Percentiles rank a stretch among this genome's conserved stretches.
Conservation (phyloP, 2,329 filamentous ascomycete genomes). For the Parastagonospora nodorum region DNA sequence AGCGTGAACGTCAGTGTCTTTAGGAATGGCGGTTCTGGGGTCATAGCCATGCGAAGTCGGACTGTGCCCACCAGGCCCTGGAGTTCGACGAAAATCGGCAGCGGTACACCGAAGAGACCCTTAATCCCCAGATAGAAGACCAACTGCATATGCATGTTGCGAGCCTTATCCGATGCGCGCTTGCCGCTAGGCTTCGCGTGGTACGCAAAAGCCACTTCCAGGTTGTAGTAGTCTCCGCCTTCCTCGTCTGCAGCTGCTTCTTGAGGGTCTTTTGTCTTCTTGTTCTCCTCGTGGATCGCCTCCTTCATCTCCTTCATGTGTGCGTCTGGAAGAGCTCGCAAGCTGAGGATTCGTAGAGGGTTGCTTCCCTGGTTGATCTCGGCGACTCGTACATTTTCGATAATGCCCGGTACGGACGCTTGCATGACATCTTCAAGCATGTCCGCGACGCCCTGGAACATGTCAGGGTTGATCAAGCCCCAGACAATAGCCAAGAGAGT, state of each 20-base stretch:
- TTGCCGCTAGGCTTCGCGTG: conserved; percentile 77
- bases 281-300: conserved; percentile 77
- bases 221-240: conserved; percentile 89
- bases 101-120: conserved; percentile 84
- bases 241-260: conserved; percentile 88
- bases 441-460: conserved; percentile 91
- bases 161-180: conserved; percentile 77
- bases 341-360: conserved; percentile 82
- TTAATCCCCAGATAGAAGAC: conserved; percentile 92
- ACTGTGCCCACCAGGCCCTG: conserved; percentile 88
- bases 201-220: conserved; percentile 89
- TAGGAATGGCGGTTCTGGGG: conserved; percentile 87
- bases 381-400: conserved; percentile 93
- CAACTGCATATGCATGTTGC: conserved; percentile 96
- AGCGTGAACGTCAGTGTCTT: conserved; percentile 92
- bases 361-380: conserved; percentile 95
- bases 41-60: conserved; percentile 79
- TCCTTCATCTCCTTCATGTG: conserved; percentile 83
- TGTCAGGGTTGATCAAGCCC: conserved; percentile 92
- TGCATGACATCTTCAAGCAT: conserved; percentile 97
- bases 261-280: conserved; percentile 81
- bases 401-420: conserved; percentile 85
- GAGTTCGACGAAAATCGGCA: conserved; percentile 90
- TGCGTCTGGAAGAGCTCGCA: conserved; percentile 81
- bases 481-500: conserved; percentile 82